A percentile compares a stretch with the other conserved stretches of the same genome.
These are phyloP conservation scores for Hondaea fermentalgiana DNA, from an alignment of 108 stramenopile species.

Conservation along the genomic window DNA sequence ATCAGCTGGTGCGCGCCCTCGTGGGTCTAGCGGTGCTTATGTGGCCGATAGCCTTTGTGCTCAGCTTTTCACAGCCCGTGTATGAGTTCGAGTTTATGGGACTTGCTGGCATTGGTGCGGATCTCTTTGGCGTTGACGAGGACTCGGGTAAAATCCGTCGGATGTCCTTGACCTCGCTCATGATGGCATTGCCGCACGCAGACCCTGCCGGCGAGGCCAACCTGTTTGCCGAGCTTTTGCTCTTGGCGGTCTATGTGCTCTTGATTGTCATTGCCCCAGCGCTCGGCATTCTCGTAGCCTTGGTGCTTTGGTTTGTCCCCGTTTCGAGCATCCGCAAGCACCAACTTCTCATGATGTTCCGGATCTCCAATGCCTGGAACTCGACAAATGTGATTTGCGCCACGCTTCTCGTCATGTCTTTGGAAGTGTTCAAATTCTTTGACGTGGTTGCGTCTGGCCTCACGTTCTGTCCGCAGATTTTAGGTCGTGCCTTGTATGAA, in stretches of 20 bases:
- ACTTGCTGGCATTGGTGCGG: not conserved
- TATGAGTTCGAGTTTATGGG: slow-evolving; percentile 1
- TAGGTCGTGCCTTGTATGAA: not conserved
- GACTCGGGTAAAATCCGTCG: not conserved
- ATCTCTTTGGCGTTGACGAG: not conserved
- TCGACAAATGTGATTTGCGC: slow-evolving; percentile 13
- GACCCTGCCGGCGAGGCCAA: not conserved
- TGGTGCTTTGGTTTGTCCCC: not conserved
- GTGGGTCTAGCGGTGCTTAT: not conserved
- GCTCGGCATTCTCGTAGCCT: not conserved
- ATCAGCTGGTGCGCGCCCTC: not conserved
- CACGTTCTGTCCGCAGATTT: not conserved
- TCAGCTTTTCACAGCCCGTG: not conserved
- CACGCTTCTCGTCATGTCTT: not conserved
- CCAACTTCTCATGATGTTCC: not conserved
- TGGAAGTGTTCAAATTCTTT: not conserved
- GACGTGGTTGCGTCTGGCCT: not conserved
- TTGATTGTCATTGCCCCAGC: not conserved
- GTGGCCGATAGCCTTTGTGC: not conserved
- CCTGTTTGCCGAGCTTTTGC: not conserved
- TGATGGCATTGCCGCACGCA: not conserved
- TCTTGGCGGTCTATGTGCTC: not conserved
- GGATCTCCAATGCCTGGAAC: not conserved
- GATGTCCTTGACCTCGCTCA: not conserved
- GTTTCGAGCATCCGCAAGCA: not conserved